Evolutionary conservation across 441 rosid species (phyloP).

Genomic region (Adansonia madagascariensis): DNA sequence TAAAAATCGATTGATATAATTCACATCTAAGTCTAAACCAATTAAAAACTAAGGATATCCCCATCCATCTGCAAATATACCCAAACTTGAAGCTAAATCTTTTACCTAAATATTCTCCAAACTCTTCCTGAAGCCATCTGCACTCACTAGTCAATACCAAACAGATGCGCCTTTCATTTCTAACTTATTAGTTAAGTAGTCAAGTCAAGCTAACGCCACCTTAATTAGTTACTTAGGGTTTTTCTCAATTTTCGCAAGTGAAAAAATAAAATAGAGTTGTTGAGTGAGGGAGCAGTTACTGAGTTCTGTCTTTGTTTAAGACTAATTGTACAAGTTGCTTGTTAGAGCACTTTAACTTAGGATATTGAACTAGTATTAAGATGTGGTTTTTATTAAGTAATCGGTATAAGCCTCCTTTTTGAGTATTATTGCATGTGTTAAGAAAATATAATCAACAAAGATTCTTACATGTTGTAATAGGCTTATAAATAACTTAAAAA

Average conservation of each 20-base stretch:
- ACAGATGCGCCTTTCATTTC: not conserved
- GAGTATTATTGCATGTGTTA: not conserved
- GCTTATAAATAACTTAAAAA: not conserved
- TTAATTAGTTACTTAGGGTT: not conserved
- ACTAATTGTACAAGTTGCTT: not conserved
- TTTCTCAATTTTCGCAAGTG: not conserved
- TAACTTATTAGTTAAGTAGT: not conserved
- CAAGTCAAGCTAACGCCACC: not conserved
- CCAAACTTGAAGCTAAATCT: slow-evolving; percentile 5
- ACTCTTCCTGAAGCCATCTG: slow-evolving; percentile 11
- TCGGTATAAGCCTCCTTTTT: not conserved
- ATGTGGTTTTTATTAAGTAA: too few species aligned
- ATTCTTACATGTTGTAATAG: not conserved
- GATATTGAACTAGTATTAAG: too few species aligned
- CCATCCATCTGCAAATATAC: slow-evolving; percentile 32
- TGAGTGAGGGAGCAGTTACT: not conserved
- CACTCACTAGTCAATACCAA: slow-evolving; percentile 11
- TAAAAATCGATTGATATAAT: too few species aligned
- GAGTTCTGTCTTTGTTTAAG: not conserved
- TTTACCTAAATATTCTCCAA: slow-evolving; percentile 5
- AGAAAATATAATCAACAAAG: not conserved
- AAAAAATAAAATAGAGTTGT: not conserved
- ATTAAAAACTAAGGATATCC: not conserved
- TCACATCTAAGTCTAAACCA: too few species aligned
- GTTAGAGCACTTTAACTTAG: not conserved